phyloP scores from a whole-genome alignment of 1,284 basidiomycete genomes.

The Blastosporella zonata region DNA sequence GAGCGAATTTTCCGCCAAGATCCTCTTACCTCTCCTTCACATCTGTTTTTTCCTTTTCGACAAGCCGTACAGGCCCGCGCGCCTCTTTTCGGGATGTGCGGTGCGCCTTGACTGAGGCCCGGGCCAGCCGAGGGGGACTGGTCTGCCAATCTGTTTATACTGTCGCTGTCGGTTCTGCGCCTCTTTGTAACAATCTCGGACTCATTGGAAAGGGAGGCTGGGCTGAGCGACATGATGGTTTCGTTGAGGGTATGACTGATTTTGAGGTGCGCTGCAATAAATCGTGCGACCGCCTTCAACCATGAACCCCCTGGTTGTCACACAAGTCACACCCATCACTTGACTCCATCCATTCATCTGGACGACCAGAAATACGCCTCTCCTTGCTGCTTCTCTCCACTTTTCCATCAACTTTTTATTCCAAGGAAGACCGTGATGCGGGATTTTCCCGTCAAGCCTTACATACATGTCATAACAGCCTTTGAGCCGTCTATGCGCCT shows the following conservation, averaged over 20 bases:
- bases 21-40: slow-evolving; percentile 76
- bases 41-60: slow-evolving; percentile 90
- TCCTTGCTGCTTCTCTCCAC: slow-evolving; percentile 7
- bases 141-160: slow-evolving; percentile 23
- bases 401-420: slow-evolving; percentile 11
- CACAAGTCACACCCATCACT: slow-evolving; percentile 30
- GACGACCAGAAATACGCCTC: slow-evolving; percentile 5
- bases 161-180: slow-evolving; percentile 33
- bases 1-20: slow-evolving; percentile 33
- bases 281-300: slow-evolving; percentile 18
- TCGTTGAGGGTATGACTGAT: slow-evolving; percentile 17
- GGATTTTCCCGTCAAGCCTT: slow-evolving; percentile 15
- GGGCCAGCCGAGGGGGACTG: slow-evolving; percentile 27
- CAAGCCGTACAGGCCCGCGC: slow-evolving; percentile 79
- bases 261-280: slow-evolving; percentile 18
- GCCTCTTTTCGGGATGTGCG: slow-evolving; percentile 76
- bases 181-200: slow-evolving; percentile 39
- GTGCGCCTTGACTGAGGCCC: slow-evolving; percentile 24
- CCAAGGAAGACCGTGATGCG: slow-evolving; percentile 9
- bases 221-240: slow-evolving; percentile 42
- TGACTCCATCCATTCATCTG: slow-evolving; percentile 21
- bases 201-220: slow-evolving; percentile 39
- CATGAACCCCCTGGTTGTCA: slow-evolving; percentile 14
- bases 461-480: not conserved
- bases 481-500: slow-evolving; percentile 11